Evolutionary conservation across 1,139 yeast genomes (phyloP), one percentile per base, ranked within the genome.

Genomic region (Pichiaceae sp.): DNA sequence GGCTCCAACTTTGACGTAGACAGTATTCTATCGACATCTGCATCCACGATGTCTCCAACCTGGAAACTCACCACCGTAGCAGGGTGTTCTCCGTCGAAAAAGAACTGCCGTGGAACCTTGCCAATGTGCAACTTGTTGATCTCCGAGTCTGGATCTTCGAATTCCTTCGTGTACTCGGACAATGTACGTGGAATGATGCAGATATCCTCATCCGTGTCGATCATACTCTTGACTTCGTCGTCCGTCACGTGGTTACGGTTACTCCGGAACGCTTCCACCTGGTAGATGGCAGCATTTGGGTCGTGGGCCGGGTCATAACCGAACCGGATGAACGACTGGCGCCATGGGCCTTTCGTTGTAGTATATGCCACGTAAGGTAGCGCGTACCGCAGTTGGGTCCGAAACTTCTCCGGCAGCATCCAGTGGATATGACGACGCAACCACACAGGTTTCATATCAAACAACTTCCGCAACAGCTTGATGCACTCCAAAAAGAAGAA

Each of bases 281-380:
- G 99, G 54, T 77, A 86, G 25, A 59, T 59, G 53, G 63, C 78
- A 5, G 70, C 60, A 4, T 36, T 33, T 1, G 62, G 52, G 36
- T 77, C 74, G 2, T 59, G 48, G 33, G 74, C 64, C 0, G 97
- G 97, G 56, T 91, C 85, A 27, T 79, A 66, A 0, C 96, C 97
- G 48, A 78, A 76, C 48, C 66, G 72, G 32, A 86, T 76, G 54
- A 81, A 85, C n/a, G 94, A 75, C 44, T 86, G 86, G 50, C 97
- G 70, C 95, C 96, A 91, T 0, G 98, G 98, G 0, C 99, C 98
- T 52, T 82, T 82, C 25, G 81, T 75, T 56, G 78, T 83, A 29
- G 84, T 70, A 54, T 76, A 91, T 0, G 95, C 70, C 0, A 87
- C 82, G 52, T 83, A 78, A 0, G 97, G 95, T 35, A 93, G 60